Conservation (phyloP, 2,329 filamentous ascomycete genomes). For the Fusarium hostae region DNA sequence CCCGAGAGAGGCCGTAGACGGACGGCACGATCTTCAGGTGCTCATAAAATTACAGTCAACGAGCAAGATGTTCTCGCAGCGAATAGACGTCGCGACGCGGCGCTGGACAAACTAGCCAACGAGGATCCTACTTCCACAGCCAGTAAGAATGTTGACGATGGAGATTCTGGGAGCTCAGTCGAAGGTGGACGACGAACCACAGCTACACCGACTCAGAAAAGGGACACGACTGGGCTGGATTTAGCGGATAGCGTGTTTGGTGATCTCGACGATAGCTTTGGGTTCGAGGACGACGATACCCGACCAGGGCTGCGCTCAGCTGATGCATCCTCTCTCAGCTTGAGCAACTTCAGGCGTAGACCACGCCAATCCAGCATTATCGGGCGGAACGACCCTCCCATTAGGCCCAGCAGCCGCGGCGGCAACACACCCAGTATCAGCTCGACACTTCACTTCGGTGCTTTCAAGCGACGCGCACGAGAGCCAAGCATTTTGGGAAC, state of each 20-base stretch:
- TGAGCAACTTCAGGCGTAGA: constrained; percentile 58
- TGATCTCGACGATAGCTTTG: constrained; percentile 56
- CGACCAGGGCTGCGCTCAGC: constrained; percentile 51
- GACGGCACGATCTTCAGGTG: constrained; percentile 39
- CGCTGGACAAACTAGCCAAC: constrained; percentile 50
- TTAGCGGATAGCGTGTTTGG: constrained; percentile 61
- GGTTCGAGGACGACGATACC: constrained; percentile 53
- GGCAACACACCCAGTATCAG: constrained; percentile 60
- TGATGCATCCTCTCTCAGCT: constrained; percentile 59
- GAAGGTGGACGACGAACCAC: constrained; percentile 53
- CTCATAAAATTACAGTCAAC: constrained; percentile 38
- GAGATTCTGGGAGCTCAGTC: constrained; percentile 48
- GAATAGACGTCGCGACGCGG: constrained; percentile 50
- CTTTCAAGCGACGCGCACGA: constrained; percentile 66
- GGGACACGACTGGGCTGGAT: constrained; percentile 61
- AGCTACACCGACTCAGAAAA: constrained; percentile 49
- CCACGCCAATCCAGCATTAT: constrained; percentile 63
- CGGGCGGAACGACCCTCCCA: constrained; percentile 62
- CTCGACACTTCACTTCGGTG: constrained; percentile 65
- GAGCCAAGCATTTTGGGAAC: constrained; percentile 72
- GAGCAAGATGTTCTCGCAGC: constrained; percentile 44
- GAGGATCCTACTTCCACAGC: constrained; percentile 49
- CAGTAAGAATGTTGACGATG: constrained; percentile 43
- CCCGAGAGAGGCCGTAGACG: constrained; percentile 41
- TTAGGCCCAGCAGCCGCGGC: constrained; percentile 63